Evolutionary conservation across 768 basidiomycete species (phyloP).

Genomic region (Podaxis rugospora): DNA sequence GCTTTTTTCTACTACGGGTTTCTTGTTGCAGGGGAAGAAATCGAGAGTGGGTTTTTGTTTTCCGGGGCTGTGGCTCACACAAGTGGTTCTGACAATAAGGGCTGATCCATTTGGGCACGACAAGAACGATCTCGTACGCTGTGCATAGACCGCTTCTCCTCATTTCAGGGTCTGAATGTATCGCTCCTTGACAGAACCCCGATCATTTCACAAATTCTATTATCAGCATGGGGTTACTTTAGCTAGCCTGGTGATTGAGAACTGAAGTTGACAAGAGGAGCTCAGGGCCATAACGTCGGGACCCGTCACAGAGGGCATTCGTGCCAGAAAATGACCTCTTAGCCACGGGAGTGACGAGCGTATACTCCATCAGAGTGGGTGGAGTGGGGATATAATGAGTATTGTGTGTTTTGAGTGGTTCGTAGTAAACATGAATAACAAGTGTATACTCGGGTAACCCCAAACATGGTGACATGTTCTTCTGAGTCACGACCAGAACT

Average conservation of each 20-base stretch:
- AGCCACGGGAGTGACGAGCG: constrained; percentile 32
- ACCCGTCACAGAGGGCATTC: constrained; percentile 59
- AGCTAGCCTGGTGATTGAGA: not conserved
- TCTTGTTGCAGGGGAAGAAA: constrained; percentile 70
- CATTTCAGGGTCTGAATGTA: not conserved
- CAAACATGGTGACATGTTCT: constrained; percentile 3
- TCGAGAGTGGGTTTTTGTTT: constrained; percentile 52
- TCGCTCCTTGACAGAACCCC: constrained; percentile 38
- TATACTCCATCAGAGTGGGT: constrained; percentile 55
- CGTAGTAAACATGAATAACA: not conserved
- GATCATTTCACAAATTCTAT: constrained; percentile 73
- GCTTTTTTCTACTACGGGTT: constrained; percentile 73
- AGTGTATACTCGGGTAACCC: not conserved
- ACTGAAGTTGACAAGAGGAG: constrained; percentile 32
- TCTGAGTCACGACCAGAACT: constrained; percentile 18
- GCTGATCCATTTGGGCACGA: constrained; percentile 58
- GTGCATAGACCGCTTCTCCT: not conserved
- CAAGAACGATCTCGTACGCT: constrained; percentile 63
- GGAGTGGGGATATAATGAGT: constrained; percentile 38
- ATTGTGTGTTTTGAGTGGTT: constrained; percentile 30
- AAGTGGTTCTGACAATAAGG: not conserved
- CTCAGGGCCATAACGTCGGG: constrained; percentile 59
- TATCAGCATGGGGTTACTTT: constrained; percentile 40
- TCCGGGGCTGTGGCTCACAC: not conserved
- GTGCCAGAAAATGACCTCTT: constrained; percentile 49